Percentiles rank a stretch among this genome's conserved stretches.
Evolutionary conservation across 257 asterid genomes (phyloP).

Genomic region (Solanum dulcamara): DNA sequence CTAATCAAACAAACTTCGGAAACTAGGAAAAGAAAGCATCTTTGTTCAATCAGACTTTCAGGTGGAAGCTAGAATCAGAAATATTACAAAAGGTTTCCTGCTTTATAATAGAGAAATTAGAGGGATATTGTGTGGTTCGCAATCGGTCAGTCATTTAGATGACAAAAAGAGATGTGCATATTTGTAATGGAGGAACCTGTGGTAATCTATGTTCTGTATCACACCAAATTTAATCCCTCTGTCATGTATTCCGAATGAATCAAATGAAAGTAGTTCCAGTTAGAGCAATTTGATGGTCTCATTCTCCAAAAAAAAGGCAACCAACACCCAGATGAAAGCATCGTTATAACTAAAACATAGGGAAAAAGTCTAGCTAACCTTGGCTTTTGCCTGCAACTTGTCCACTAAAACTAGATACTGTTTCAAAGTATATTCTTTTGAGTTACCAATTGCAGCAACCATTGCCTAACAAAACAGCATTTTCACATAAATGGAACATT

Average conservation of each 20-base stretch:
- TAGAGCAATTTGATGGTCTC: not conserved
- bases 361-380: constrained; percentile 28
- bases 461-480: constrained; percentile 35
- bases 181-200: not conserved
- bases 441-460: constrained; percentile 55
- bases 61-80: not conserved
- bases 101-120: not conserved
- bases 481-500: not conserved
- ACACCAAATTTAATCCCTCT: not conserved
- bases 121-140: not conserved
- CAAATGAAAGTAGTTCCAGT: not conserved
- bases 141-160: not conserved
- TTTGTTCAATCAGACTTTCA: not conserved
- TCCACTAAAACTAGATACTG: constrained; percentile 48
- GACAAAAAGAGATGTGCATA: not conserved
- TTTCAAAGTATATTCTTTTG: constrained; percentile 75
- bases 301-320: not conserved
- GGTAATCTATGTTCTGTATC: not conserved
- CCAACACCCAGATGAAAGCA: not conserved
- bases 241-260: not conserved
- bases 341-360: not conserved
- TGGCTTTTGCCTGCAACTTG: constrained; percentile 57
- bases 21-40: not conserved
- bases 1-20: not conserved
- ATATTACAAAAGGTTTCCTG: not conserved